A percentile compares a stretch with the other conserved stretches of the same genome.
Evolutionary conservation across 352 stramenopile genomes (phyloP).

Genomic region (Pythium phragmitis): DNA sequence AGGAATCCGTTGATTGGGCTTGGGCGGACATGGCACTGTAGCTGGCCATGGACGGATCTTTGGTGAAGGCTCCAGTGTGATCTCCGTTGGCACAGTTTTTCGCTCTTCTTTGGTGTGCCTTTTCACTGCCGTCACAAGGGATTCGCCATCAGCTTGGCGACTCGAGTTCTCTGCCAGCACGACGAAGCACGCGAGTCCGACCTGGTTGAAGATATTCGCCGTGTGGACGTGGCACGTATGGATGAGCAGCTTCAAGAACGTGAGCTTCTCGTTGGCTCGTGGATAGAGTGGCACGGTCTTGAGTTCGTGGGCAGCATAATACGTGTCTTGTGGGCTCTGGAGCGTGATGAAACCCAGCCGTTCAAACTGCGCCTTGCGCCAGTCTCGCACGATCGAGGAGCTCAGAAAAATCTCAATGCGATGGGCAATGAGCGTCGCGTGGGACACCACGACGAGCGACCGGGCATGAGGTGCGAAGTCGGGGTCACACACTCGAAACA

Average conservation of each 20-base stretch:
- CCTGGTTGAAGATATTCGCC: constrained; percentile 55
- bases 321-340: constrained; percentile 24
- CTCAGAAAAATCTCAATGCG: constrained; percentile 49
- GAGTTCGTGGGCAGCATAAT: constrained; percentile 41
- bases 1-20: background rate
- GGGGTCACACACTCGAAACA: constrained; percentile 40
- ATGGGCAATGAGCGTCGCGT: constrained; percentile 32
- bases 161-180: constrained; percentile 3
- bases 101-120: background rate
- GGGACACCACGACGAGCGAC: constrained; percentile 9
- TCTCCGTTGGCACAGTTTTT: background rate
- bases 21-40: background rate
- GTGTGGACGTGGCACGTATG: constrained; percentile 43
- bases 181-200: constrained; percentile 36
- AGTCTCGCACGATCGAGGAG: background rate
- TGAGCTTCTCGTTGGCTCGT: constrained; percentile 12
- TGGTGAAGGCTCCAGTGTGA: background rate
- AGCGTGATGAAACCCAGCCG: constrained; percentile 48
- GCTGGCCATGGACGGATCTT: background rate
- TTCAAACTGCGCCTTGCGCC: constrained; percentile 27
- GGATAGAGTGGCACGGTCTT: constrained; percentile 40
- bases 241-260: constrained; percentile 42
- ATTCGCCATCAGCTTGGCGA: background rate
- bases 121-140: background rate
- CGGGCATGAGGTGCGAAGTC: constrained; percentile 21